Evolutionary conservation across 108 stramenopile genomes (phyloP).

Genomic region (Cyclostephanos invisitatus): DNA sequence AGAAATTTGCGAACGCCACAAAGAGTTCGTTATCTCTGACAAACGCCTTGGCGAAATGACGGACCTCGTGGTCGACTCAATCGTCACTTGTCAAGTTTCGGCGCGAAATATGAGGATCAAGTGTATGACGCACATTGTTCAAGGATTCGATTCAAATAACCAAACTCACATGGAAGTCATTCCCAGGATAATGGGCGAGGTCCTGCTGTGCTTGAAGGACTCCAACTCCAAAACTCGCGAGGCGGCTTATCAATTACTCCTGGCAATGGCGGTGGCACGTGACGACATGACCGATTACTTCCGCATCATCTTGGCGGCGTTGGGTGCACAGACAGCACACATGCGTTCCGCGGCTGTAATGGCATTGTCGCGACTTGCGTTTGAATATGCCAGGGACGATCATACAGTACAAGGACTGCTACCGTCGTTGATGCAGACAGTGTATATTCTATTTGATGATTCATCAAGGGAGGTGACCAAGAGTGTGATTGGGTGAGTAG

Average conservation of each 20-base stretch:
- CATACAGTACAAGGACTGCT: conserved; percentile 61
- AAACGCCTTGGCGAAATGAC: conserved; percentile 63
- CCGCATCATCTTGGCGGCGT: conserved; percentile 72
- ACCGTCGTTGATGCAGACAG: conserved; percentile 78
- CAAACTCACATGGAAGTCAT: conserved; percentile 57
- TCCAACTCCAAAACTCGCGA: conserved; percentile 91
- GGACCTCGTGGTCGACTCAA: conserved; percentile 66
- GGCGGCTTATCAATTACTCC: conserved; percentile 78
- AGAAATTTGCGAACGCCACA: conserved; percentile 67
- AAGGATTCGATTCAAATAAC: conserved; percentile 53
- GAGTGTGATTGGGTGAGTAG: conserved; percentile 74
- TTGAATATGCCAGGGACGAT: conserved; percentile 68
- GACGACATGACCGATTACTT: conserved; percentile 63
- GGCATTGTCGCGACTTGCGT: conserved; percentile 73
- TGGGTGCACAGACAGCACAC: conserved; percentile 86
- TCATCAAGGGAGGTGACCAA: conserved; percentile 87
- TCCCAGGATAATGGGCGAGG: conserved; percentile 71
- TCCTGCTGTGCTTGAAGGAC: conserved; percentile 92
- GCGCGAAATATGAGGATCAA: conserved; percentile 77
- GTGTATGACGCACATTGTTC: conserved; percentile 67
- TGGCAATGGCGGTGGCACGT: conserved; percentile 62
- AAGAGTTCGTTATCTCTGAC: conserved; percentile 50
- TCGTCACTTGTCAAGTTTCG: conserved; percentile 75
- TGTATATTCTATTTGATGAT: conserved; percentile 87
- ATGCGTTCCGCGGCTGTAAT: conserved; percentile 92